Evolutionary conservation across 2,329 filamentous ascomycete genomes (phyloP).

Genomic region (Gliomastix tumulicola): DNA sequence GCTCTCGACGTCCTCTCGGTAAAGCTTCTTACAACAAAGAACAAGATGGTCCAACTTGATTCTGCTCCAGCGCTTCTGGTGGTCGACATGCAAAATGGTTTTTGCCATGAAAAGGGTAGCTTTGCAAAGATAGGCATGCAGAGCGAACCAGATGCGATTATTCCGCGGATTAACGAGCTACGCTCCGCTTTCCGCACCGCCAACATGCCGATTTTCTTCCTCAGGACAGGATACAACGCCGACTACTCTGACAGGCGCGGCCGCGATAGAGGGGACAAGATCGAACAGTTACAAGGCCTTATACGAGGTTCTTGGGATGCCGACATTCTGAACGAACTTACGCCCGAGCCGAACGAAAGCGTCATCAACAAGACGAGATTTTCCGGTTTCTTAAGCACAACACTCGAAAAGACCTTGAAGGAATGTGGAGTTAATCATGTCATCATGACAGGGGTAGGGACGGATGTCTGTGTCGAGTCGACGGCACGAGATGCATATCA

Average conservation of each 20-base stretch:
- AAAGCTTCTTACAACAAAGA: neutral
- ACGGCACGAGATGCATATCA: neutral
- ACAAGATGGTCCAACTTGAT: neutral
- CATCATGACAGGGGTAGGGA: neutral
- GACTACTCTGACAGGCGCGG: neutral
- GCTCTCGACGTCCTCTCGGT: neutral
- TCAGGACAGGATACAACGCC: neutral
- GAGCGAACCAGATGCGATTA: neutral
- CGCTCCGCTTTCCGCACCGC: neutral
- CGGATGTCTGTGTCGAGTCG: neutral
- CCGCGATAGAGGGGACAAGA: neutral
- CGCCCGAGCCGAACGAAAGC: neutral
- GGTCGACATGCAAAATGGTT: neutral
- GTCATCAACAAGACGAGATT: neutral
- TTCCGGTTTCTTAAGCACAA: neutral
- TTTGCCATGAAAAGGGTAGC: neutral
- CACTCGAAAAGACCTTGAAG: neutral
- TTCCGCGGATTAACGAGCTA: neutral
- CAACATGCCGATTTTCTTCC: neutral
- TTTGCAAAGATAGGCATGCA: neutral
- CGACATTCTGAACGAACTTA: neutral
- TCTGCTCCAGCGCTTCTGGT: neutral
- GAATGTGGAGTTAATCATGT: neutral
- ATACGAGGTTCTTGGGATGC: neutral
- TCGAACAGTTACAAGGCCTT: neutral